phyloP scores from a whole-genome alignment of 1,284 basidiomycete species.

The Boletus smithii region DNA sequence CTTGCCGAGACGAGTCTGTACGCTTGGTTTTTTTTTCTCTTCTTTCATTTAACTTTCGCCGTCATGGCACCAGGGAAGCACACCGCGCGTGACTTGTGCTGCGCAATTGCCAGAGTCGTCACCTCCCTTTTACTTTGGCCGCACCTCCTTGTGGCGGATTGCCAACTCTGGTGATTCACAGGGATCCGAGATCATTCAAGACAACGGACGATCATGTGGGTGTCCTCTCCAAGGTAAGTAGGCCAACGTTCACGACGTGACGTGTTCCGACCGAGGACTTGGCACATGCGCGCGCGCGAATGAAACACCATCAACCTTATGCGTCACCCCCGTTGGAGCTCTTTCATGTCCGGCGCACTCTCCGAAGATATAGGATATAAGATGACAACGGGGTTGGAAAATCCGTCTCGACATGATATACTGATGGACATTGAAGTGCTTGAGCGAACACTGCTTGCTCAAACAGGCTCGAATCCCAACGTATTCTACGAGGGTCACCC shows the following conservation, averaged over 20 bases:
- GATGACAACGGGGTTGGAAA: conserved; percentile 5
- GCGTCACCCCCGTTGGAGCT: too few relatives aligned
- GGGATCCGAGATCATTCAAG: too few relatives aligned
- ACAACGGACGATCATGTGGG: conserved; percentile 1
- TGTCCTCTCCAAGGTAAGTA: background rate
- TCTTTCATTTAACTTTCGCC: too few relatives aligned
- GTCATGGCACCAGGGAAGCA: conserved; percentile 11
- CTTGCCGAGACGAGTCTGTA: too few relatives aligned
- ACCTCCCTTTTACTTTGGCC: too few relatives aligned
- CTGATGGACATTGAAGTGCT: too few relatives aligned
- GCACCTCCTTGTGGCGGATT: background rate
- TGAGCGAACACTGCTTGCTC: too few relatives aligned
- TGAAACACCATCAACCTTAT: too few relatives aligned
- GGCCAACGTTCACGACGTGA: too few relatives aligned
- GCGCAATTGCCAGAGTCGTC: conserved; percentile 2
- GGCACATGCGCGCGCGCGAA: conserved; percentile 4
- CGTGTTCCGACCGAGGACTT: conserved; percentile 29
- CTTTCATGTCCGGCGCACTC: too few relatives aligned
- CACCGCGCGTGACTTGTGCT: background rate
- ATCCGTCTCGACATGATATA: conserved; percentile 7
- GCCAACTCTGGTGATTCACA: conserved; percentile 13
- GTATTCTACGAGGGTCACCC: background rate
- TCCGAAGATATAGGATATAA: conserved; percentile 14
- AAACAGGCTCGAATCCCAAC: background rate
- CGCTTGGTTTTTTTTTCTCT: too few relatives aligned